These are phyloP conservation scores for Amanita phalloides DNA, from an alignment of 768 basidiomycete genomes.

Conservation along the genomic window DNA sequence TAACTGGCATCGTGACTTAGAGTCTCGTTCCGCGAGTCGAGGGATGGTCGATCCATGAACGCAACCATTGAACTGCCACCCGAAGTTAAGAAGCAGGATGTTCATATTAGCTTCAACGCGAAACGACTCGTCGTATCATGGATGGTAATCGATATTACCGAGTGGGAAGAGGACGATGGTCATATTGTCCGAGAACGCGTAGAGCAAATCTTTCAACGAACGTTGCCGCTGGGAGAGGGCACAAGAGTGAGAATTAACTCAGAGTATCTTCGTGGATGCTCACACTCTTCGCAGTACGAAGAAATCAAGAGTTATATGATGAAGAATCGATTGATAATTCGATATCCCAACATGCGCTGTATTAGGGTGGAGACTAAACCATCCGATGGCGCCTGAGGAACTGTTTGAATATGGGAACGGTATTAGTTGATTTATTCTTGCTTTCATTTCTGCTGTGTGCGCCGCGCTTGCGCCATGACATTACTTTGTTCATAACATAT, in stretches of 20 bases:
- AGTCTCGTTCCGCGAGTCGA: constrained; percentile 60
- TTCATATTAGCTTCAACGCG: constrained; percentile 65
- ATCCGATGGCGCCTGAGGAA: constrained; percentile 4
- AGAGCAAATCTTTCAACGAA: constrained; percentile 54
- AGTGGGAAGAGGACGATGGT: constrained; percentile 52
- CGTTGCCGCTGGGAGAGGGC: constrained; percentile 63
- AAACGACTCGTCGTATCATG: constrained; percentile 56
- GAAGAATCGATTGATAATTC: constrained; percentile 45
- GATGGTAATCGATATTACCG: constrained; percentile 47
- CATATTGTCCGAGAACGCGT: constrained; percentile 51
- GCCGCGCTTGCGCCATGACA: background rate
- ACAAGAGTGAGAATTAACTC: constrained; percentile 39
- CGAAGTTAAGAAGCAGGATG: constrained; percentile 63
- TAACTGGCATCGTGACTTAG: constrained; percentile 21
- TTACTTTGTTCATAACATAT: background rate
- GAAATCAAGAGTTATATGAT: constrained; percentile 64
- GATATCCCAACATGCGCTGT: constrained; percentile 54
- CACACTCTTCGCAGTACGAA: constrained; percentile 40
- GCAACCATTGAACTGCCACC: constrained; percentile 58
- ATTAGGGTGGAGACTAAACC: constrained; percentile 25
- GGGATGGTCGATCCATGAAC: constrained; percentile 58
- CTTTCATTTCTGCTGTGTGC: background rate
- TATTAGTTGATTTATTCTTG: background rate
- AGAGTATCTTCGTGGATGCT: too few relatives aligned
- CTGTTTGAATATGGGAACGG: background rate